Percentiles rank a stretch among this genome's conserved stretches.
phyloP scores from a whole-genome alignment of 2,329 filamentous ascomycete genomes.

The Tricladium varicosporioides region DNA sequence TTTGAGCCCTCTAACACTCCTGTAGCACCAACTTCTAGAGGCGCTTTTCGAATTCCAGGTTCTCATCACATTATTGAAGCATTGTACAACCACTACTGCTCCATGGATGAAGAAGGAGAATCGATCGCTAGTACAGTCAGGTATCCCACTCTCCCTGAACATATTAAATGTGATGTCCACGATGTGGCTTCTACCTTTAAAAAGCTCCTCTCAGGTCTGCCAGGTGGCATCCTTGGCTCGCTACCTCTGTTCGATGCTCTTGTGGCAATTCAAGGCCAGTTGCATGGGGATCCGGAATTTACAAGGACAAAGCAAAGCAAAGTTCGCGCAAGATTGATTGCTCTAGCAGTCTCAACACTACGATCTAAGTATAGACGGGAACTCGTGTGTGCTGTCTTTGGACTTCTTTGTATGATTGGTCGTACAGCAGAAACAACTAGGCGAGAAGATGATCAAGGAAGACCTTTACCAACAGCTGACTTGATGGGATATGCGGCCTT shows the following conservation, averaged over 20 bases:
- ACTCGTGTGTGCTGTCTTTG: conserved; percentile 66
- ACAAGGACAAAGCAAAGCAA: conserved; percentile 53
- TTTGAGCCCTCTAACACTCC: conserved; percentile 13
- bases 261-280: conserved; percentile 57
- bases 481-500: conserved; percentile 64
- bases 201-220: conserved; percentile 58
- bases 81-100: conserved; percentile 63
- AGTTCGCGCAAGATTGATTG: conserved; percentile 62
- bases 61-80: conserved; percentile 52
- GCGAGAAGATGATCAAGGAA: conserved; percentile 50
- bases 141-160: conserved; percentile 56
- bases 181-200: conserved; percentile 70
- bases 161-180: conserved; percentile 58
- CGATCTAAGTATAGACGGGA: conserved; percentile 59
- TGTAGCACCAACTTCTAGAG: conserved; percentile 43
- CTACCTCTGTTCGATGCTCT: conserved; percentile 60
- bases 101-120: conserved; percentile 45
- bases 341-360: conserved; percentile 59
- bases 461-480: conserved; percentile 53
- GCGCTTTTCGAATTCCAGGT: conserved; percentile 63
- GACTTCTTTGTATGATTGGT: conserved; percentile 60
- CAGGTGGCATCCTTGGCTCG: conserved; percentile 65
- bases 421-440: conserved; percentile 52
- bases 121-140: conserved; percentile 55
- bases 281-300: conserved; percentile 50